Conservation (phyloP, 2,329 filamentous ascomycete genomes). For the Calcarisporium arbuscula region DNA sequence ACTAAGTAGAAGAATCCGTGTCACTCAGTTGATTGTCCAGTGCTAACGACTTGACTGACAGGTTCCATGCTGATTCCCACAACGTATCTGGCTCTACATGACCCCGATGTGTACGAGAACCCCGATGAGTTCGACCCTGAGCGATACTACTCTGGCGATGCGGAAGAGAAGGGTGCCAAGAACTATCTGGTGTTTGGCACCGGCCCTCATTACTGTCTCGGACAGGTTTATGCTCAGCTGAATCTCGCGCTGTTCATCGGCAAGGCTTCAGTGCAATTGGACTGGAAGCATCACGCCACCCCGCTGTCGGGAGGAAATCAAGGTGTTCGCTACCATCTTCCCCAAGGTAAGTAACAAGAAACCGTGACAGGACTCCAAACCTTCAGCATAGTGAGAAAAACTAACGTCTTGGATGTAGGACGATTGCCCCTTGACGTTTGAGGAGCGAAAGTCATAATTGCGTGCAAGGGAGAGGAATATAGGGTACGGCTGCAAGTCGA, state of each 20-base stretch:
- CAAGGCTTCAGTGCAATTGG: constrained; percentile 77
- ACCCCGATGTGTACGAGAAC: constrained; percentile 85
- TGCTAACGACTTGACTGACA: constrained; percentile 20
- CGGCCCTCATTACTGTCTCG: constrained; percentile 93
- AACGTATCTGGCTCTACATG: constrained; percentile 83
- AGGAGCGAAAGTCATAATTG: constrained; percentile 41
- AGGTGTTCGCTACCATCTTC: constrained; percentile 98
- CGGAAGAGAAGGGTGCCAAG: constrained; percentile 79
- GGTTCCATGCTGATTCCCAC: constrained; percentile 92
- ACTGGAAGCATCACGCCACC: constrained; percentile 88
- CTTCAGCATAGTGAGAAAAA: too few relatives aligned
- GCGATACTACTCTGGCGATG: constrained; percentile 83
- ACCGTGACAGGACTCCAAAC: too few relatives aligned
- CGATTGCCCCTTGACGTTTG: constrained; percentile 74
- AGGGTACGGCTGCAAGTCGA: background rate
- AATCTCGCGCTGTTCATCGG: constrained; percentile 87
- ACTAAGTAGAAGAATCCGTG: background rate
- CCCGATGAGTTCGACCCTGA: constrained; percentile 87
- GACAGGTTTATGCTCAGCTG: constrained; percentile 83
- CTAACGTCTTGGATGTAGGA: constrained; percentile 45
- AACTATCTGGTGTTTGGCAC: constrained; percentile 97
- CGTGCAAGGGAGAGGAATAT: background rate
- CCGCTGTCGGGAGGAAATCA: constrained; percentile 84
- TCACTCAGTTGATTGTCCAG: too few relatives aligned
- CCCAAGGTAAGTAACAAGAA: constrained; percentile 67